Conservation (phyloP, 768 basidiomycete species). For the Boletus vinaceobasis region DNA sequence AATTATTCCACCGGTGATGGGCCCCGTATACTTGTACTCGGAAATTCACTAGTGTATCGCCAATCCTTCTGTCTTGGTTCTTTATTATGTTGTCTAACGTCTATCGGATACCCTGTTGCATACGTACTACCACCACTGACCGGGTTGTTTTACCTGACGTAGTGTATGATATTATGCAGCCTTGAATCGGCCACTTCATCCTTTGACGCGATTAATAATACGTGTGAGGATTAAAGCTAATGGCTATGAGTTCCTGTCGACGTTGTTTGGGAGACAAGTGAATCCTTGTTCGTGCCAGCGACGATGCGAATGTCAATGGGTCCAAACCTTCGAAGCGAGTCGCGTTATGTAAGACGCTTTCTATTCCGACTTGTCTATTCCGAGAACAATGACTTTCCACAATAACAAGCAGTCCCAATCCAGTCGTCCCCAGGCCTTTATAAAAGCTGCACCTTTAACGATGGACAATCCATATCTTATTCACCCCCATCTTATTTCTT, state of each 20-base stretch:
- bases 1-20: conserved; percentile 45
- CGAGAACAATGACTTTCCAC: conserved; percentile 14
- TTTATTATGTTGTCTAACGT: conserved; percentile 27
- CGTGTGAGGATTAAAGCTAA: too few relatives aligned
- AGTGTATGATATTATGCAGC: conserved; percentile 25
- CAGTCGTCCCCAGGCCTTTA: not conserved
- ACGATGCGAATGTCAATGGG: not conserved
- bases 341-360: not conserved
- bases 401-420: conserved; percentile 15
- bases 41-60: conserved; percentile 28
- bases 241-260: not conserved
- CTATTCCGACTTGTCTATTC: conserved; percentile 1
- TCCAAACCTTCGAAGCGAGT: not conserved
- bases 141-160: conserved; percentile 23
- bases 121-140: conserved; percentile 34
- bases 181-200: not conserved
- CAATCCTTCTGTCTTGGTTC: conserved; percentile 23
- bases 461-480: not conserved
- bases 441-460: conserved; percentile 12
- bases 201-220: not conserved
- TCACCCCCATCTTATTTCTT: not conserved
- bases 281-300: conserved; percentile 4
- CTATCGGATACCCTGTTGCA: conserved; percentile 36
- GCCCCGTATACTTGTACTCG: conserved; percentile 14
- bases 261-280: conserved; percentile 4